Percentiles rank a stretch among this genome's conserved stretches.
Evolutionary conservation across 1,139 yeast species (phyloP).

Genomic region (Hyphopichia fennica): DNA sequence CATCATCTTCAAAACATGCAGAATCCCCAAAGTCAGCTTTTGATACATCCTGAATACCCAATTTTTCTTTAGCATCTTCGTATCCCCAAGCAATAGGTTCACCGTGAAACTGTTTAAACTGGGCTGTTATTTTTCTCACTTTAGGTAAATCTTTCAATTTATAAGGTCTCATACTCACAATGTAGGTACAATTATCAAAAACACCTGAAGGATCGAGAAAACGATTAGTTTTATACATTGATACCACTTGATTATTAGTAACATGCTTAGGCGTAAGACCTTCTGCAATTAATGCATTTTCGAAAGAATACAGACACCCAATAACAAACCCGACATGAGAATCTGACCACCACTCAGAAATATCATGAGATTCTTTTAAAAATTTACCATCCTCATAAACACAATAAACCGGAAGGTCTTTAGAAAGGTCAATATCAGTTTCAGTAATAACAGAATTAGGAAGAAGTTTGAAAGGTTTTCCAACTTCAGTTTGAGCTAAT

Average conservation of each 20-base stretch:
- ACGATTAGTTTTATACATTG: slow-evolving; percentile 18
- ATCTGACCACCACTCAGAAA: slow-evolving; percentile 25
- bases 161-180: slow-evolving; percentile 39
- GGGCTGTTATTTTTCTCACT: slow-evolving; percentile 24
- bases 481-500: slow-evolving; percentile 18
- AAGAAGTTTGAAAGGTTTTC: slow-evolving; percentile 17
- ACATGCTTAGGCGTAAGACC: slow-evolving; percentile 23
- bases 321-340: slow-evolving; percentile 35
- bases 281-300: slow-evolving; percentile 21
- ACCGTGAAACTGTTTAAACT: slow-evolving; percentile 28
- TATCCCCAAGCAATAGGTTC: slow-evolving; percentile 38
- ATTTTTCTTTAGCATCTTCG: slow-evolving; percentile 18
- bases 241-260: slow-evolving; percentile 7
- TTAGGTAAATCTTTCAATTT: slow-evolving; percentile 18
- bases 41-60: slow-evolving; percentile 23
- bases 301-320: slow-evolving; percentile 38
- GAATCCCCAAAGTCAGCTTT: slow-evolving; percentile 28
- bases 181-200: slow-evolving; percentile 26
- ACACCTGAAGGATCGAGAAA: slow-evolving; percentile 28
- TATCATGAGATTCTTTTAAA: slow-evolving; percentile 15
- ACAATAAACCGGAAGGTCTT: slow-evolving; percentile 27
- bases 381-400: slow-evolving; percentile 26
- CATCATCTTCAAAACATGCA: slow-evolving; percentile 21
- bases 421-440: slow-evolving; percentile 22
- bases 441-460: slow-evolving; percentile 11